Evolutionary conservation across 2,329 filamentous ascomycete species (phyloP), one percentile per base, ranked within the genome.

Genomic region (Pyricularia grisea): DNA sequence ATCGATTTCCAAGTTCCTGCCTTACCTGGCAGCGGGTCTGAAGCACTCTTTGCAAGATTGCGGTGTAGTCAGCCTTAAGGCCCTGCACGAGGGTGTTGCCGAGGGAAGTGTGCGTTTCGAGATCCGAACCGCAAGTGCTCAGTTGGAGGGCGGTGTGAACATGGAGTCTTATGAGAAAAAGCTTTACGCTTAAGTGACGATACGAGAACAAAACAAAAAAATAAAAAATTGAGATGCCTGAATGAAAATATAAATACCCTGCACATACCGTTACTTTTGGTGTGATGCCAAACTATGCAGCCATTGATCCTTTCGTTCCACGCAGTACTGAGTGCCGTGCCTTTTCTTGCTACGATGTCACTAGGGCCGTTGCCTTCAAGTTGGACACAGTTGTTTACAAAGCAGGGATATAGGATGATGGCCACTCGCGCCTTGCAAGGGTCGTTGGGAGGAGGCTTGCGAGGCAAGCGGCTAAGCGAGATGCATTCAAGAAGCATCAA

Each of bases 121-220:
- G 85, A 86, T 98, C 76, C 87, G 95, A 75, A 98, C 93, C 71
- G 91, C 93, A 70, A 97, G 93, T 80, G 95, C 95, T 67, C 93
- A 97, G 87, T 87, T 96, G 70, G 95, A 99, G 85, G 95, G 95
- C 73, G 95, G 94, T 78, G 94, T 99, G 71, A 96, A 98, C 83
- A 93, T 99, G 86, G 93, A 98, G 84, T 94, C 92, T 79, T 98
- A 97, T 79, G 95, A 98, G 86, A 99, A 99, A 91, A 99, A 98
- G 88, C 91, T 99, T 74, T 99, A 97, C 82, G 93, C 93, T 76
- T 97, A 5, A 50, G 42, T 88, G 74, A 55, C 61, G 17, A 30
- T 20, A 50, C 42, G 42, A 50, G 20, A 4, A 60, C 42, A 14
- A 33, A 50, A n/a, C 5, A n/a, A 50, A 50, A 3, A n/a, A n/a